These are phyloP conservation scores for Termitomyces bulborhizus DNA, from an alignment of 768 basidiomycete genomes.

Conservation along the genomic window DNA sequence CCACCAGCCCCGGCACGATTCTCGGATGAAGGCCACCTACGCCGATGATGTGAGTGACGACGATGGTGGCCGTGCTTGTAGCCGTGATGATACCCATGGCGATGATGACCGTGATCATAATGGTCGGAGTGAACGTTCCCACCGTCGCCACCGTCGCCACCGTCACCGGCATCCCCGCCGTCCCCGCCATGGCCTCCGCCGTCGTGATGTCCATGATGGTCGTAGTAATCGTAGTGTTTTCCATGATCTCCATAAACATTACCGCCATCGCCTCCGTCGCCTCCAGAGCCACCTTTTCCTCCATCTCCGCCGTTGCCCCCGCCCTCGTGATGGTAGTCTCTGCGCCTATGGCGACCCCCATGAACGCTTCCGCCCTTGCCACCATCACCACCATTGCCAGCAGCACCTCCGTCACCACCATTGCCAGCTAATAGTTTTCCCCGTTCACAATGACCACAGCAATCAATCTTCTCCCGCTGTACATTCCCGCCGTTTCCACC, in stretches of 20 bases:
- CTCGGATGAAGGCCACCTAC: neutral
- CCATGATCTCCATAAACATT: neutral
- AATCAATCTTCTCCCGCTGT: neutral
- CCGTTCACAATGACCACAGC: neutral
- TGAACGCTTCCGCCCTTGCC: neutral
- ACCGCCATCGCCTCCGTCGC: neutral
- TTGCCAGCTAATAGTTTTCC: constrained; percentile 1
- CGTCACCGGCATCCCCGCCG: constrained; percentile 1
- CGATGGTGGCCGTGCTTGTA: too few relatives aligned
- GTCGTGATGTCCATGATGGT: neutral
- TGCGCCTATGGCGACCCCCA: neutral
- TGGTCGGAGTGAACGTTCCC: neutral
- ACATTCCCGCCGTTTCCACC: constrained; percentile 6
- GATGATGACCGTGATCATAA: neutral
- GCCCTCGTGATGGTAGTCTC: neutral
- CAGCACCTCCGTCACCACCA: constrained; percentile 4
- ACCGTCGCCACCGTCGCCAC: neutral
- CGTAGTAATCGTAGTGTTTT: neutral
- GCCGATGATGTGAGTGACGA: neutral
- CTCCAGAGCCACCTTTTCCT: neutral
- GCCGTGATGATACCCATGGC: too few relatives aligned
- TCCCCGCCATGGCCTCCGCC: neutral
- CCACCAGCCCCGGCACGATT: constrained; percentile 1
- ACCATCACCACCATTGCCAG: constrained; percentile 5
- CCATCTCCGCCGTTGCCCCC: neutral